A percentile compares a stretch with the other conserved stretches of the same genome.
Evolutionary conservation across 164 flowering plant species (phyloP).

Genomic region (Sedum album): DNA sequence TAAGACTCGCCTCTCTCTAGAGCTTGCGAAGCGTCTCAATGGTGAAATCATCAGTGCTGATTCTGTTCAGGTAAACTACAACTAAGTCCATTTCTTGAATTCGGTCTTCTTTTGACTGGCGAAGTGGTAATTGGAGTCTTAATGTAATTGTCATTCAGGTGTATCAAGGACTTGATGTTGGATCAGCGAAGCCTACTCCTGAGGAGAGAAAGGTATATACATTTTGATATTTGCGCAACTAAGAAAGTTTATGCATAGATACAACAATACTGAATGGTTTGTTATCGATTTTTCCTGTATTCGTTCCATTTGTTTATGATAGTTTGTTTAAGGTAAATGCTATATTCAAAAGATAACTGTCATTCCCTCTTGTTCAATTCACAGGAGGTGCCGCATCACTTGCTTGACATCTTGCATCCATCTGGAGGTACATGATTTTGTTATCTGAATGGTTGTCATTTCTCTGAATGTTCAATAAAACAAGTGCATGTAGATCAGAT

Average conservation of each 20-base stretch:
- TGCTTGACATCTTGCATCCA: constrained; percentile 80
- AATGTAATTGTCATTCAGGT: constrained; percentile 39
- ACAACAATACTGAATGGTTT: too few relatives aligned
- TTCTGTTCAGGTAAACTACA: constrained; percentile 71
- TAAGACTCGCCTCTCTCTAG: constrained; percentile 69
- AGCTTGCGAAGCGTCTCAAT: constrained; percentile 80
- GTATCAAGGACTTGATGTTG: constrained; percentile 81
- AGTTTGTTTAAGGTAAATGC: background rate
- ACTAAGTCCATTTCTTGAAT: too few relatives aligned
- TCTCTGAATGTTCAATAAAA: background rate
- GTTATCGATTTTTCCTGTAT: too few relatives aligned
- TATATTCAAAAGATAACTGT: background rate
- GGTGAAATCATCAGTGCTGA: constrained; percentile 97
- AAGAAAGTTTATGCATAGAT: too few relatives aligned
- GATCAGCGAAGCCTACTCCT: constrained; percentile 88
- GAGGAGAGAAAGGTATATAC: constrained; percentile 58
- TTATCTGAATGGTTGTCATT: background rate
- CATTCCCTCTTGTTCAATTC: background rate
- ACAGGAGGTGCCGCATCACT: constrained; percentile 93
- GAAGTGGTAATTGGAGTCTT: too few relatives aligned
- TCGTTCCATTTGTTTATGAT: background rate
- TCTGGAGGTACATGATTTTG: constrained; percentile 49
- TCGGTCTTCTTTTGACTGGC: too few relatives aligned
- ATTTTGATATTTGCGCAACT: too few relatives aligned
- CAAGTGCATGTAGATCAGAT: background rate